A percentile compares a stretch with the other conserved stretches of the same genome.
These are phyloP conservation scores for Candida xiaguanensis DNA, from an alignment of 805 yeast genomes.

Conservation along the genomic window DNA sequence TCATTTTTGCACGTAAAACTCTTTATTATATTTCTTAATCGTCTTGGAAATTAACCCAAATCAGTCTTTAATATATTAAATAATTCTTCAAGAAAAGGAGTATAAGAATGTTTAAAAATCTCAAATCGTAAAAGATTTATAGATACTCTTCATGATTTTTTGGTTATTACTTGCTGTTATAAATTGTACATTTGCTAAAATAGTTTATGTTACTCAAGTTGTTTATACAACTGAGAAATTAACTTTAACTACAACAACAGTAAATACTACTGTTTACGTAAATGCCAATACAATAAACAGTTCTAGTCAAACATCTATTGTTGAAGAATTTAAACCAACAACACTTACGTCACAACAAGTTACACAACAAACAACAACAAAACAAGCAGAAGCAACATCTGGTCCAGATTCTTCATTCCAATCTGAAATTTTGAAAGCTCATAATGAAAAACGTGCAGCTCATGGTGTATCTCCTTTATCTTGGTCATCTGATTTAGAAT, in stretches of 20 bases:
- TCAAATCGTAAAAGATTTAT: too few relatives aligned
- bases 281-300: neutral
- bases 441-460: conserved; percentile 36
- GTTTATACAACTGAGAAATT: conserved; percentile 21
- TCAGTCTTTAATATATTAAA: too few relatives aligned
- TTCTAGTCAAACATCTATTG: neutral
- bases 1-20: neutral
- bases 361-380: neutral
- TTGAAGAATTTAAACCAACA: neutral
- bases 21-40: neutral
- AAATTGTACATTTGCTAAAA: conserved; percentile 7
- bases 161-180: too few relatives aligned
- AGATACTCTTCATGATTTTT: too few relatives aligned
- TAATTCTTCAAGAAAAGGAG: too few relatives aligned
- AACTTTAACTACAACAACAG: conserved; percentile 6
- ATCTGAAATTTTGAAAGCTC: conserved; percentile 29
- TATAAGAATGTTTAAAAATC: too few relatives aligned
- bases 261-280: conserved; percentile 8
- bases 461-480: conserved; percentile 25
- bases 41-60: neutral
- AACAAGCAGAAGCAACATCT: conserved; percentile 5
- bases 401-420: conserved; percentile 28
- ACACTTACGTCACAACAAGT: neutral
- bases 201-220: conserved; percentile 23
- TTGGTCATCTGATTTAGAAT: conserved; percentile 31